Percentiles rank a stretch among this genome's conserved stretches.
phyloP scores from a whole-genome alignment of 495 filamentous ascomycete species.

The Amorphotheca resinae region DNA sequence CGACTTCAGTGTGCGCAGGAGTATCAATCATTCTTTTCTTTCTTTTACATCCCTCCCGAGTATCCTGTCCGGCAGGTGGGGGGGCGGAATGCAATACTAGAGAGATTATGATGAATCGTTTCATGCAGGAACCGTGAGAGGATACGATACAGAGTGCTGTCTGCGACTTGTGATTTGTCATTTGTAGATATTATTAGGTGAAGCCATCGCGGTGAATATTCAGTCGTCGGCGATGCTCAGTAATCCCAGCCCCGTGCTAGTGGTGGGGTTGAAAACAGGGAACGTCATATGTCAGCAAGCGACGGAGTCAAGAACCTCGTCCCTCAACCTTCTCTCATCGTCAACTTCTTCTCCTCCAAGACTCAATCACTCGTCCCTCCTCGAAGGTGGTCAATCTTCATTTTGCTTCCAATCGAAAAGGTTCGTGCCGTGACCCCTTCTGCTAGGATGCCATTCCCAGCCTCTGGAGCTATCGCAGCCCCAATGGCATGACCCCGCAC shows the following conservation, averaged over 20 bases:
- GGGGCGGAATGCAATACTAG: not conserved
- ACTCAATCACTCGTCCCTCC: not conserved
- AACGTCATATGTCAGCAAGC: slow-evolving; percentile 7
- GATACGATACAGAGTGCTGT: too few relatives aligned
- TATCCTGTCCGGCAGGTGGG: not conserved
- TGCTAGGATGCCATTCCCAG: too few relatives aligned
- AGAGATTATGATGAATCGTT: too few relatives aligned
- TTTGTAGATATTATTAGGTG: too few relatives aligned
- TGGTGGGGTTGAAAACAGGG: not conserved
- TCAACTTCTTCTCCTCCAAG: not conserved
- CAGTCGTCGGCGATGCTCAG: slow-evolving; percentile 7
- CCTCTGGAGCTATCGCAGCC: too few relatives aligned
- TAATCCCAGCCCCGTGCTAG: slow-evolving; percentile 1
- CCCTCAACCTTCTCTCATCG: not conserved
- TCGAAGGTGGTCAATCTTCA: not conserved
- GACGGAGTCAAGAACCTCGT: not conserved
- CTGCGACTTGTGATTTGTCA: too few relatives aligned
- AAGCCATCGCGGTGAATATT: too few relatives aligned
- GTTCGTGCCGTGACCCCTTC: too few relatives aligned
- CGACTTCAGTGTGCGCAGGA: not conserved
- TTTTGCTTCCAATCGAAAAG: not conserved
- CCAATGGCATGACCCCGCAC: too few relatives aligned
- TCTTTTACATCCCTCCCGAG: too few relatives aligned
- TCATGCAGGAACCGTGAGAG: too few relatives aligned
- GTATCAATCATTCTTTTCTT: not conserved